Conservation (phyloP, 2,329 filamentous ascomycete species). For the Penicillium sp. region DNA sequence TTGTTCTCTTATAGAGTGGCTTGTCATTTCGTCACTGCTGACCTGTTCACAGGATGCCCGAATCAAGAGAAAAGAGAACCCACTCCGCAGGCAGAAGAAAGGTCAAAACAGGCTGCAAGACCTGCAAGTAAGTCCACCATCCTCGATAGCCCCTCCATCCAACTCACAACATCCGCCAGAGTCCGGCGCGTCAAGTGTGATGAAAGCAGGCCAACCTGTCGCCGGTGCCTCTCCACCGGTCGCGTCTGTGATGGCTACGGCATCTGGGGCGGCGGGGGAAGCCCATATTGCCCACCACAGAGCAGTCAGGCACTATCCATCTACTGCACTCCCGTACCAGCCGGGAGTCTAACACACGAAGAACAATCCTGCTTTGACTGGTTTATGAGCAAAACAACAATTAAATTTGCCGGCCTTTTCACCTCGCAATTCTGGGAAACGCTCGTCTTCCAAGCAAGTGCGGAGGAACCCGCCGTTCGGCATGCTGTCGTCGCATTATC, state of each 20-base stretch:
- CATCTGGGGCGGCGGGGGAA: slow-evolving; percentile 45
- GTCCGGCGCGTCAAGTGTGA: slow-evolving; percentile 42
- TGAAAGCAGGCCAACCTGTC: slow-evolving; percentile 42
- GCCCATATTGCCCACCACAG: slow-evolving; percentile 23
- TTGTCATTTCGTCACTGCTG: too few species aligned
- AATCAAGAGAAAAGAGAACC: slow-evolving; percentile 36
- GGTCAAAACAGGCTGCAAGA: slow-evolving; percentile 36
- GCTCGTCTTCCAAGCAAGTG: slow-evolving; percentile 45
- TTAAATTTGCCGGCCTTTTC: slow-evolving; percentile 43
- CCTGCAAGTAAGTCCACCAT: slow-evolving; percentile 34
- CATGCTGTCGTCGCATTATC: slow-evolving; percentile 49
- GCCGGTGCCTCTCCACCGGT: slow-evolving; percentile 39
- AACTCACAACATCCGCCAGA: slow-evolving; percentile 10
- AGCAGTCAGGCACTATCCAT: slow-evolving; percentile 18
- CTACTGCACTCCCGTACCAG: slow-evolving; percentile 17
- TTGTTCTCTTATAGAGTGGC: too few species aligned
- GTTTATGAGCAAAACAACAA: slow-evolving; percentile 28
- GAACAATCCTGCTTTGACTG: slow-evolving; percentile 34
- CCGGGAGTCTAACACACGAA: slow-evolving; percentile 20
- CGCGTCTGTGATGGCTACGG: slow-evolving; percentile 49
- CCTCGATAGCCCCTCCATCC: too few species aligned
- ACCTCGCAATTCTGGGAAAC: slow-evolving; percentile 44
- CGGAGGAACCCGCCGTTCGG: slow-evolving; percentile 45
- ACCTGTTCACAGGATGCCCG: not conserved
- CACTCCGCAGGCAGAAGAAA: slow-evolving; percentile 1